A percentile compares a stretch with the other conserved stretches of the same genome.
These are phyloP conservation scores for Solanum hybrid DNA, from an alignment of 305 asterid species.

Conservation along the genomic window DNA sequence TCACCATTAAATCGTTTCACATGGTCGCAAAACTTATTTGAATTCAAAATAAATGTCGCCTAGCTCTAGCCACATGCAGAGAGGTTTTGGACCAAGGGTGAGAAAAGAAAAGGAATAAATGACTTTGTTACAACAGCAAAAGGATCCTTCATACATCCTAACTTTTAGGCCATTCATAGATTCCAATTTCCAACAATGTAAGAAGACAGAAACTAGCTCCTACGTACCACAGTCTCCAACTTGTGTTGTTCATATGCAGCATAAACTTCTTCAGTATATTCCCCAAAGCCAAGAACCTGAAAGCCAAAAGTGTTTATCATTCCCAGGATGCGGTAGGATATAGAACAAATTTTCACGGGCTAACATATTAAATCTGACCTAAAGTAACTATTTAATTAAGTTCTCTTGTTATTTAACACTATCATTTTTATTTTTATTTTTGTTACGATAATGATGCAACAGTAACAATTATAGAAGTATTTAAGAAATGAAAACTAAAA, in stretches of 20 bases:
- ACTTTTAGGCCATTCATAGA: background rate
- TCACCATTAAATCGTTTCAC: background rate
- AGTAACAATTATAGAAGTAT: background rate
- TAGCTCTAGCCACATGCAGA: background rate
- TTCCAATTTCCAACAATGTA: background rate
- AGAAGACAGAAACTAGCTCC: background rate
- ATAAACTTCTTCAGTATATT: conserved; percentile 79
- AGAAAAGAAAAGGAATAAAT: background rate
- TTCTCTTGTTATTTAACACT: background rate
- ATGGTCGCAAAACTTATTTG: background rate
- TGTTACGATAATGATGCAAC: background rate
- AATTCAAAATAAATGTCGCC: background rate
- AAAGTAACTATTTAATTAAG: background rate
- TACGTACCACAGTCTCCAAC: conserved; percentile 57
- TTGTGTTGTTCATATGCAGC: conserved; percentile 93
- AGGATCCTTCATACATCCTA: background rate
- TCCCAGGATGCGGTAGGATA: background rate
- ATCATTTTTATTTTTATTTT: too few relatives aligned
- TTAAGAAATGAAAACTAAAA: background rate
- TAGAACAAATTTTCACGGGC: background rate
- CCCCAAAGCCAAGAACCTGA: conserved; percentile 93
- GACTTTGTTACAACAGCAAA: background rate
- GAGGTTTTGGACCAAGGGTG: background rate
- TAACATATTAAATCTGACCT: background rate
- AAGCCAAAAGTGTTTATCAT: background rate